Base-by-base conservation (phyloP, 176 grass and related monocot genomes). In the Rhynchospora pubera region DNA sequence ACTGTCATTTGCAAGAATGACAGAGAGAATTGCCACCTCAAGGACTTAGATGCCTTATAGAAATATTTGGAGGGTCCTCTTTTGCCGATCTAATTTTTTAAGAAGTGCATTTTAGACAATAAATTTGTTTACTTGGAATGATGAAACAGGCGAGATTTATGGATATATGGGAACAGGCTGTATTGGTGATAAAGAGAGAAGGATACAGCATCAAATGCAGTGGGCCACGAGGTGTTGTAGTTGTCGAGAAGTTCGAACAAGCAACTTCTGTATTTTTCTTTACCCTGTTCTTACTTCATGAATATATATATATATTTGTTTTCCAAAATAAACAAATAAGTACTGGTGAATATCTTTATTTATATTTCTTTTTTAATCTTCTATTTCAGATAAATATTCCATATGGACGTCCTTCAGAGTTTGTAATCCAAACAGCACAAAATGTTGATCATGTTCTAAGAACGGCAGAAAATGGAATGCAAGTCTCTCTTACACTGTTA, bases 141-240 rank as follows among this genome's bases (percentile, higher is more conserved):
- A 28, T 76, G 55, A 80, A 28, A 71, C 87, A 98, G 84, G 89
- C 88, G 72, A 93, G 84, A 91, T 99, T 86, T 84, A 83, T 99
- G 79, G 89, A 94, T 83, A 88, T 98, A 90, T 99, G 96, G 96
- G 96, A 99, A 43, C 84, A 85, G 43, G 92, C 96, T 91, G 84
- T 94, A 80, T 82, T 99, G 86, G 85, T 90, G 65, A 90, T 99
- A 89, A 95, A 95, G 79, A 91, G 86, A 77, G 91, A 99, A 87
- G 92, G 90, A 64, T 99, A 90, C 82, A 99, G 87, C 76, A 95
- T 99, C 80, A 99, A 95, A 85, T 95, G 87, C 62, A 91, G 79
- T 43, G 91, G 92, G 6, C 92, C 89, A 42, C 89, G 92, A 81
- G 92, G 96, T 83, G 82, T 87, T 86, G 82, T 99, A 82, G 86